Evolutionary conservation across 2,329 filamentous ascomycete species (phyloP).

Genomic region (Coniella lustricola): DNA sequence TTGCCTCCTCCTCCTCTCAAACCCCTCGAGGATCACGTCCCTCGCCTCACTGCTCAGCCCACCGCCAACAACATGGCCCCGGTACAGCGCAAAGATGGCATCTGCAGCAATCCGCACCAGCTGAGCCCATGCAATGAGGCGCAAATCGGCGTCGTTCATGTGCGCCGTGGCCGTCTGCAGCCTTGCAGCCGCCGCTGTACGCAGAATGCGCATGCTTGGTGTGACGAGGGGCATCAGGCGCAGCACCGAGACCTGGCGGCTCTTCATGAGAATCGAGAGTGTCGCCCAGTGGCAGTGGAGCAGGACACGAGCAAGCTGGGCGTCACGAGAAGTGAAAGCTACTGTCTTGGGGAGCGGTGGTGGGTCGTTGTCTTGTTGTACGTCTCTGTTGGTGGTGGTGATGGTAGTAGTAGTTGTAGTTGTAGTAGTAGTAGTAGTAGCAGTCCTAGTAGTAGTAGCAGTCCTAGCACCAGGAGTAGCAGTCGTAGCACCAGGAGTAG

Average conservation of each 20-base stretch:
- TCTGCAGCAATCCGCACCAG: conserved; percentile 6
- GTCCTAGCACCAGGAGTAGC: no score
- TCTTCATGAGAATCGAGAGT: conserved; percentile 7
- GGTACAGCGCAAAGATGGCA: neutral
- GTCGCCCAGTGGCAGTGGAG: conserved; percentile 11
- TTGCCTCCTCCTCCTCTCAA: conserved; percentile 6
- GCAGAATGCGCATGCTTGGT: conserved; percentile 5
- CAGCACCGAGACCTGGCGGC: neutral
- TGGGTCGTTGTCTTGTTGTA: no score
- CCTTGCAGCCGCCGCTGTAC: neutral
- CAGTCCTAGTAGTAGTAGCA: no score
- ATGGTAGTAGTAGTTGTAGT: no score
- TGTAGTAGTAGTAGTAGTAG: no score
- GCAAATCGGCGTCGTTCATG: conserved; percentile 5
- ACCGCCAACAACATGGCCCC: neutral
- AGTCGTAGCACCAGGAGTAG: no score
- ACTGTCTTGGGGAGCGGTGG: no score
- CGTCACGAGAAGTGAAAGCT: neutral
- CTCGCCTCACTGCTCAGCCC: conserved; percentile 8
- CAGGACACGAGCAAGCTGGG: conserved; percentile 7
- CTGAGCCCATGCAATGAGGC: conserved; percentile 6
- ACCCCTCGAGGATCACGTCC: conserved; percentile 6
- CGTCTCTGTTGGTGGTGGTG: no score
- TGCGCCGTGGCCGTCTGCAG: no score
- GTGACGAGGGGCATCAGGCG: neutral